A percentile compares a stretch with the other conserved stretches of the same genome.
These are phyloP conservation scores for Ceriops zippeliana DNA, from an alignment of 345 rosid species.

Conservation along the genomic window DNA sequence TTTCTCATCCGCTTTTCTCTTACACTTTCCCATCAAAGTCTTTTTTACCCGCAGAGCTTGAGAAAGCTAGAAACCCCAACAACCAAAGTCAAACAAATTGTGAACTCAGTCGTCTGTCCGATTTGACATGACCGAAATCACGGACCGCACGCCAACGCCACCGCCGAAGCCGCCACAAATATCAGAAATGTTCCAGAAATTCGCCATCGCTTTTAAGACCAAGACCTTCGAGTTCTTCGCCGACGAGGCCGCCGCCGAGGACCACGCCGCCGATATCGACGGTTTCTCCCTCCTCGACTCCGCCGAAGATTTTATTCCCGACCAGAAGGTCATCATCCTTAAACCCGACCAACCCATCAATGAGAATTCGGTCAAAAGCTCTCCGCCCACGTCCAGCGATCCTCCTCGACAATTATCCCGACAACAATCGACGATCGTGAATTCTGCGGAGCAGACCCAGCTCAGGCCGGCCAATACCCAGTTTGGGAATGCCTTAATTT, in stretches of 20 bases:
- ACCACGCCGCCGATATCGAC: constrained; percentile 26
- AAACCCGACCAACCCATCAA: constrained; percentile 59
- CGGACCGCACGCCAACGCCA: constrained; percentile 36
- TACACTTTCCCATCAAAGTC: not conserved
- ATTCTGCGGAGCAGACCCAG: constrained; percentile 25
- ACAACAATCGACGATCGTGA: constrained; percentile 4
- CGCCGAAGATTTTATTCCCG: constrained; percentile 82
- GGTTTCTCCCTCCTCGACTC: constrained; percentile 75
- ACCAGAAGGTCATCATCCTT: constrained; percentile 87
- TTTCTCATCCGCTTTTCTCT: not conserved
- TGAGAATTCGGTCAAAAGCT: not conserved
- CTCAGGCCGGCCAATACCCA: constrained; percentile 38
- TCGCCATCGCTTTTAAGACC: constrained; percentile 87
- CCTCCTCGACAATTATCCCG: not conserved
- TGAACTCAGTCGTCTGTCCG: not conserved
- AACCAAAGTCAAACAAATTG: not conserved
- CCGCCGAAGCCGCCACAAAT: constrained; percentile 61
- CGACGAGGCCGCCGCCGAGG: constrained; percentile 43
- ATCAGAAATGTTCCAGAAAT: constrained; percentile 88
- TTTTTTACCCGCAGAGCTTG: too few species aligned
- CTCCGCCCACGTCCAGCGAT: not conserved
- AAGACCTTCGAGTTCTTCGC: constrained; percentile 88
- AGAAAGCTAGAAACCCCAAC: too few species aligned
- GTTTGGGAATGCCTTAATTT: constrained; percentile 50
- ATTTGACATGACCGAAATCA: constrained; percentile 35